These are phyloP conservation scores for Solanum medicagineum DNA, from an alignment of 257 asterid species.

Conservation along the genomic window DNA sequence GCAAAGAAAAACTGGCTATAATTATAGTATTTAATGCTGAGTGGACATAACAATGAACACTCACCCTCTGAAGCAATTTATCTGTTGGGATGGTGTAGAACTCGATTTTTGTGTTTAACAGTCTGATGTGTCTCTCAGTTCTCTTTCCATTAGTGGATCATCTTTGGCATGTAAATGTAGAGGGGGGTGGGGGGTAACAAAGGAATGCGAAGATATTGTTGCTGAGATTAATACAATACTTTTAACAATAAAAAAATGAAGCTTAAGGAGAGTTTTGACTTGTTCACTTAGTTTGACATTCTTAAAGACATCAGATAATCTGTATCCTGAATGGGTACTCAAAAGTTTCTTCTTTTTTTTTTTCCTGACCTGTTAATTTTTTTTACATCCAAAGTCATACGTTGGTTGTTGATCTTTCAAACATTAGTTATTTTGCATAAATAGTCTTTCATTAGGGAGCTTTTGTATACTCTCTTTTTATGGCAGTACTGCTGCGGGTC, in stretches of 20 bases:
- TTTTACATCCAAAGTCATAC: background rate
- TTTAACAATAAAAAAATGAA: background rate
- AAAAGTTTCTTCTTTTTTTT: background rate
- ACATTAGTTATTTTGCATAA: constrained; percentile 2
- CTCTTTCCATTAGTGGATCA: background rate
- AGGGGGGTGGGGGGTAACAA: background rate
- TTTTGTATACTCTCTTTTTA: constrained; percentile 1
- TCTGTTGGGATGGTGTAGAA: background rate
- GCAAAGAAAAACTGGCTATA: background rate
- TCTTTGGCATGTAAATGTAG: background rate
- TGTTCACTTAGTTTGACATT: background rate
- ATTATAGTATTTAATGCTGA: background rate
- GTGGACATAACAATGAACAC: background rate
- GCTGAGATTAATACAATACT: background rate
- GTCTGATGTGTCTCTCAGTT: background rate
- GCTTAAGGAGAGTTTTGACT: background rate
- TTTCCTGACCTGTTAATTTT: background rate
- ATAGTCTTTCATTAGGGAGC: background rate
- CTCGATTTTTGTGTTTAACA: background rate
- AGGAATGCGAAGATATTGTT: background rate
- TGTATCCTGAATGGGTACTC: background rate
- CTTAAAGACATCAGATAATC: background rate
- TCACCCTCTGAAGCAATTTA: background rate
- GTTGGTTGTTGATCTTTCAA: background rate
- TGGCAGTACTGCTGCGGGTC: constrained; percentile 72